Conservation (phyloP, 164 flowering plant species). For the Vitis riparia region DNA sequence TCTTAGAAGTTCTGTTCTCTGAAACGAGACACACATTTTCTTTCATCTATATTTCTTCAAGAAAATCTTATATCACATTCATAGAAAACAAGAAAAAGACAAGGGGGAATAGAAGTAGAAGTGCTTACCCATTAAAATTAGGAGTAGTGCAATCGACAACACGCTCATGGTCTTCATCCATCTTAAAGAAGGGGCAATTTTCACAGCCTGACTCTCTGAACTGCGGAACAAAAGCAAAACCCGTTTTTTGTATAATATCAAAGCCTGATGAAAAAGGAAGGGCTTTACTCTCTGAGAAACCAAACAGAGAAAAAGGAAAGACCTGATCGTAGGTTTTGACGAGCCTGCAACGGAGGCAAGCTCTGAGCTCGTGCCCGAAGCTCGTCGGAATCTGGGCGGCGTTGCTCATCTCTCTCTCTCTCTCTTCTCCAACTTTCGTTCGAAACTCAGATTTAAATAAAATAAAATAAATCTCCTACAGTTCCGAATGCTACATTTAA, state of each 20-base stretch:
- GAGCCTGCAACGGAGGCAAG: constrained; percentile 96
- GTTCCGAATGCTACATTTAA: no score
- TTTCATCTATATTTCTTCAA: no score
- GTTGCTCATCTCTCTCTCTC: constrained; percentile 23
- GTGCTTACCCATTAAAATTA: constrained; percentile 78
- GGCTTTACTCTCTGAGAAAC: not conserved
- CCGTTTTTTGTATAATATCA: not conserved
- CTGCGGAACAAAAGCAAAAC: constrained; percentile 30
- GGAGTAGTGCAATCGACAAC: constrained; percentile 93
- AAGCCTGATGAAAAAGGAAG: constrained; percentile 6
- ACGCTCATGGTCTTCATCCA: constrained; percentile 87
- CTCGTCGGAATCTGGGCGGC: constrained; percentile 95
- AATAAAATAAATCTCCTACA: no score
- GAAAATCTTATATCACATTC: not conserved
- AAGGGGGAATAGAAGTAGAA: not conserved
- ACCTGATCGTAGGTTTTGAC: constrained; percentile 98
- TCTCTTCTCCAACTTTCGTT: not conserved
- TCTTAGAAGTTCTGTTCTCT: no score
- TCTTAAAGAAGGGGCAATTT: constrained; percentile 86
- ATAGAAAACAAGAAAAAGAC: not conserved
- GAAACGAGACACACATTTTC: no score
- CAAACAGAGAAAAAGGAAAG: not conserved
- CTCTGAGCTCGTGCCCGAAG: constrained; percentile 94
- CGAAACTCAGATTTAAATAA: no score
- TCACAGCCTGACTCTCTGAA: constrained; percentile 95